Evolutionary conservation across 2,329 filamentous ascomycete genomes (phyloP).

Genomic region (Trichoderma guizhouense): DNA sequence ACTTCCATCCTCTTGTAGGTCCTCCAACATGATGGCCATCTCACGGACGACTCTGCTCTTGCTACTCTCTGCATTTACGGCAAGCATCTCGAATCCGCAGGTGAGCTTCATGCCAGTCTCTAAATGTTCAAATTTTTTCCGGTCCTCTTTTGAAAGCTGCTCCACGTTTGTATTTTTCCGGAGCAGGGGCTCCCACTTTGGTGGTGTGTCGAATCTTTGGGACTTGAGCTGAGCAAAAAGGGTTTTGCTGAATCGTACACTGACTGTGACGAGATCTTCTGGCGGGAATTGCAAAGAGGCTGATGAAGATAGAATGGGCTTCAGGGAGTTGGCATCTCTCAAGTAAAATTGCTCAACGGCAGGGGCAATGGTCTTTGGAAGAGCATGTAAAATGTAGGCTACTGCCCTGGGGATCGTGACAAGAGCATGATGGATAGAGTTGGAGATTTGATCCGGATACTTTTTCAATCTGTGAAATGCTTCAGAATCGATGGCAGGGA

Average conservation of each 20-base stretch:
- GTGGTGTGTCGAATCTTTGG: conserved; percentile 71
- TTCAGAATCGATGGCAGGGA: conserved; percentile 74
- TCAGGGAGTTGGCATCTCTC: conserved; percentile 74
- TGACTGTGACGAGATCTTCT: conserved; percentile 73
- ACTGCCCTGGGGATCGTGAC: conserved; percentile 76
- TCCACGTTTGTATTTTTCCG: conserved; percentile 23
- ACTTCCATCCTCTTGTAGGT: conserved; percentile 69
- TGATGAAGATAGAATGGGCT: conserved; percentile 58
- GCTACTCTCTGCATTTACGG: conserved; percentile 62
- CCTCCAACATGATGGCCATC: conserved; percentile 71
- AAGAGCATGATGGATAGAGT: conserved; percentile 72
- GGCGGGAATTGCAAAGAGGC: conserved; percentile 65
- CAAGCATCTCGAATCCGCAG: conserved; percentile 86
- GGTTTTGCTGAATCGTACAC: conserved; percentile 79
- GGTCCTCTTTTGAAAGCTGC: conserved; percentile 16
- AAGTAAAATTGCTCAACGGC: conserved; percentile 91
- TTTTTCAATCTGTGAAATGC: conserved; percentile 85
- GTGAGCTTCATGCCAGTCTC: conserved; percentile 86
- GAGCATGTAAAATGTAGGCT: conserved; percentile 72
- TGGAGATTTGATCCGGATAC: conserved; percentile 72
- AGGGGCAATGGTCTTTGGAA: conserved; percentile 73
- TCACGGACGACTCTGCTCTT: conserved; percentile 70
- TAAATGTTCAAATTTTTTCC: conserved; percentile 32
- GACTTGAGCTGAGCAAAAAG: conserved; percentile 87
- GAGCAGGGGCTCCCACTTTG: conserved; percentile 43